A percentile compares a stretch with the other conserved stretches of the same genome.
These are phyloP conservation scores for Xylaria sp. DNA, from an alignment of 2,329 filamentous ascomycete genomes.

Conservation along the genomic window DNA sequence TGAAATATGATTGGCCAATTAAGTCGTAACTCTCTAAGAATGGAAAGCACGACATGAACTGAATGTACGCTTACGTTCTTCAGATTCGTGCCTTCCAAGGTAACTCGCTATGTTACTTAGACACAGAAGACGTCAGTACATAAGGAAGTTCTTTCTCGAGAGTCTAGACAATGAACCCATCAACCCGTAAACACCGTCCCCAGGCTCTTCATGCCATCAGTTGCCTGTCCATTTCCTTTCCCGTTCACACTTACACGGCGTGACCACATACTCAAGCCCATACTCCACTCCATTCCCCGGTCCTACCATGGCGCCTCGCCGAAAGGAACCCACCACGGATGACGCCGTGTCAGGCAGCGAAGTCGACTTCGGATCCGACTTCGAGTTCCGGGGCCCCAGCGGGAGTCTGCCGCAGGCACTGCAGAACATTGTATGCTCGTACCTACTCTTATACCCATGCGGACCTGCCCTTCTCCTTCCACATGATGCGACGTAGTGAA, in stretches of 20 bases:
- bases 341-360: conserved; percentile 19
- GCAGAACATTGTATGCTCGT: conserved; percentile 29
- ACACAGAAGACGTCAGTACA: background rate
- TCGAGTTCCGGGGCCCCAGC: conserved; percentile 2
- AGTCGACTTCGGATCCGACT: conserved; percentile 5
- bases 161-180: background rate
- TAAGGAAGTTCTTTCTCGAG: background rate
- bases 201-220: background rate
- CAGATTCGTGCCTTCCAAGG: background rate
- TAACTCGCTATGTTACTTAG: background rate
- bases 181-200: background rate
- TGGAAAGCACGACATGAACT: conserved; percentile 1
- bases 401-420: conserved; percentile 23
- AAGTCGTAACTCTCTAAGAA: background rate
- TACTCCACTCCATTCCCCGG: too few species aligned
- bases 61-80: background rate
- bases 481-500: background rate
- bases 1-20: background rate
- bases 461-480: background rate
- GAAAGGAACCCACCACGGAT: conserved; percentile 12
- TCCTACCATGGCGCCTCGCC: conserved; percentile 11
- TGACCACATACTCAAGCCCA: too few species aligned
- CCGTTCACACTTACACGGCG: background rate
- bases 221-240: background rate
- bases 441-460: background rate